Evolutionary conservation across 2,329 filamentous ascomycete species (phyloP).

Genomic region (Sporothrix inflata): DNA sequence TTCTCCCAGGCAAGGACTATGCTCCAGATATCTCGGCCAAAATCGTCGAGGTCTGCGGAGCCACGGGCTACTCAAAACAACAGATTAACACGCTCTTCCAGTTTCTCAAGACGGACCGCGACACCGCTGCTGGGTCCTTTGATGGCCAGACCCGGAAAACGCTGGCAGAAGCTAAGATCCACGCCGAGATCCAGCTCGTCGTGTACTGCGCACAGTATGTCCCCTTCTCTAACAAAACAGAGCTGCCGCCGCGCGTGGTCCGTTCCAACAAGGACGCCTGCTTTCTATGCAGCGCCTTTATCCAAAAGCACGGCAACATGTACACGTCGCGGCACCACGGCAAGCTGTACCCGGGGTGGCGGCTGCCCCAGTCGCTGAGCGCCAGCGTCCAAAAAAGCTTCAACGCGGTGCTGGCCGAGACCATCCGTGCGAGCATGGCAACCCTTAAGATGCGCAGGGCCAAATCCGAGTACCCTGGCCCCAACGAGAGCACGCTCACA

Average conservation of each 20-base stretch:
- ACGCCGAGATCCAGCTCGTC: slow-evolving; percentile 24
- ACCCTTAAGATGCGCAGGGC: not conserved
- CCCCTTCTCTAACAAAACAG: not conserved
- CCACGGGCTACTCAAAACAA: not conserved
- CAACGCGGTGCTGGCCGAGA: not conserved
- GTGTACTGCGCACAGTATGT: not conserved
- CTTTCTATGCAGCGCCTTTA: slow-evolving; percentile 7
- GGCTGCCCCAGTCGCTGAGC: not conserved
- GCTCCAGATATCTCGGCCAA: not conserved
- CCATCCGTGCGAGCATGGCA: not conserved
- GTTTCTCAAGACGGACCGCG: not conserved
- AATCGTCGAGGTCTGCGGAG: not conserved
- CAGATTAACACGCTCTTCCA: not conserved
- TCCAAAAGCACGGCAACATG: not conserved
- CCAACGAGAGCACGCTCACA: slow-evolving; percentile 20
- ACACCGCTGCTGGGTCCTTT: not conserved
- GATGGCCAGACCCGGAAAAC: not conserved
- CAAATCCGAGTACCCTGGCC: not conserved
- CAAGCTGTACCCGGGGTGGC: slow-evolving; percentile 17
- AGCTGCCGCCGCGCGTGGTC: slow-evolving; percentile 6
- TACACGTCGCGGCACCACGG: slow-evolving; percentile 22
- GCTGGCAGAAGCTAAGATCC: slow-evolving; percentile 10
- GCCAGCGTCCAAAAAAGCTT: not conserved
- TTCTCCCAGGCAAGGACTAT: not conserved
- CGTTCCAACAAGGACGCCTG: slow-evolving; percentile 22